Evolutionary conservation across 108 stramenopile genomes (phyloP).

Genomic region (Skeletonema menzelii): DNA sequence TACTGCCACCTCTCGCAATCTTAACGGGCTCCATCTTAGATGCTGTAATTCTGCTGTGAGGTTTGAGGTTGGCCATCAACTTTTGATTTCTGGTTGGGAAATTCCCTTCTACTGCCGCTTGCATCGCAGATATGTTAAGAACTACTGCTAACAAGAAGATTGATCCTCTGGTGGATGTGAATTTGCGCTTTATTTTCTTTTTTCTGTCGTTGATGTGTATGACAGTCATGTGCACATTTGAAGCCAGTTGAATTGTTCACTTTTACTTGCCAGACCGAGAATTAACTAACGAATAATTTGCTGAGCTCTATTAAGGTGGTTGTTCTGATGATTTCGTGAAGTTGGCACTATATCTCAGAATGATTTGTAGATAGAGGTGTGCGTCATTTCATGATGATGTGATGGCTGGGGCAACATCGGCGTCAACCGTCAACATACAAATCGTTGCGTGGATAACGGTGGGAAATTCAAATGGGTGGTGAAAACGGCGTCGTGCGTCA

Average conservation of each 20-base stretch:
- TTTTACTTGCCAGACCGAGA: too few relatives aligned
- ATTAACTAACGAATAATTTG: too few relatives aligned
- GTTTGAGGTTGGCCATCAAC: background rate
- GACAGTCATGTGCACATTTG: background rate
- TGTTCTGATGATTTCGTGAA: too few relatives aligned
- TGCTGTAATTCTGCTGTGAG: background rate
- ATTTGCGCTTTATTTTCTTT: background rate
- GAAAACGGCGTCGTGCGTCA: too few relatives aligned
- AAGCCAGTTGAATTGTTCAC: background rate
- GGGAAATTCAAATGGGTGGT: too few relatives aligned
- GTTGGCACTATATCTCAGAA: too few relatives aligned
- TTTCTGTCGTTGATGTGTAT: background rate
- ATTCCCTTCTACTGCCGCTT: background rate
- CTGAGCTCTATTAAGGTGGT: too few relatives aligned
- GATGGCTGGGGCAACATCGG: too few relatives aligned
- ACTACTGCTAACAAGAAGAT: background rate
- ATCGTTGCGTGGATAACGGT: too few relatives aligned
- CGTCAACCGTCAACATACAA: too few relatives aligned
- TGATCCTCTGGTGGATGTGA: background rate
- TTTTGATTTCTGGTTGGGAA: constrained; percentile 1
- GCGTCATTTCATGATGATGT: too few relatives aligned
- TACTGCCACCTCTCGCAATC: background rate
- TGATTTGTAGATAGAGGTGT: too few relatives aligned
- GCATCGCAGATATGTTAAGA: background rate
- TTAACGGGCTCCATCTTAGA: background rate